These are phyloP conservation scores for Mariannaea elegans DNA, from an alignment of 2,329 filamentous ascomycete species.

Conservation along the genomic window DNA sequence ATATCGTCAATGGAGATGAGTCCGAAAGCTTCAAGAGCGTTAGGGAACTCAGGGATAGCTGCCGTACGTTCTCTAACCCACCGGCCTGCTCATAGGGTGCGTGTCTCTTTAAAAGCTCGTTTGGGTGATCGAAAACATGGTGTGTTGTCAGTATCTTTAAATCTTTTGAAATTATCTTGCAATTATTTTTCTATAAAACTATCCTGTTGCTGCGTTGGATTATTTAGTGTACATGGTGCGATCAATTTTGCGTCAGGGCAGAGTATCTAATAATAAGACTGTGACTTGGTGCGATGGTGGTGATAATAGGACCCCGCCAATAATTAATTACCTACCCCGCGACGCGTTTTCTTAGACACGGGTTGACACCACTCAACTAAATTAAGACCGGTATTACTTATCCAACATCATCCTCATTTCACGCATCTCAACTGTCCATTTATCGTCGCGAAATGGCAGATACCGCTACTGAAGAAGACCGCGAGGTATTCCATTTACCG, in stretches of 20 bases:
- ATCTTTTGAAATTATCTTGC: too few species aligned
- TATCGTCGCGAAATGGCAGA: constrained; percentile 44
- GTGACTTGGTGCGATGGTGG: neutral
- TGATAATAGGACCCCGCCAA: constrained; percentile 7
- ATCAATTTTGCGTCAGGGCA: too few species aligned
- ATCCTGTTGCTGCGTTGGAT: too few species aligned
- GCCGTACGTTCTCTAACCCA: constrained; percentile 50
- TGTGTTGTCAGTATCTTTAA: too few species aligned
- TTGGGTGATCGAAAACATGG: too few species aligned
- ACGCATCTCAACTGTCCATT: too few species aligned
- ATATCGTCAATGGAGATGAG: constrained; percentile 53
- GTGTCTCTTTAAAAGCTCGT: neutral
- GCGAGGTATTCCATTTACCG: constrained; percentile 42
- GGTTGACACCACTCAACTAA: neutral
- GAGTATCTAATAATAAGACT: neutral
- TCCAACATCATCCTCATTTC: neutral
- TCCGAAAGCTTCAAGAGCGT: constrained; percentile 60
- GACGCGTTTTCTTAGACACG: constrained; percentile 8
- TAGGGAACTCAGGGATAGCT: constrained; percentile 54
- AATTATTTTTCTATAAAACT: too few species aligned
- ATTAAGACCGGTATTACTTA: too few species aligned
- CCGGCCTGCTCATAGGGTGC: constrained; percentile 32
- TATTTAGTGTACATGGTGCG: too few species aligned
- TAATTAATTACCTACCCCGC: constrained; percentile 3
- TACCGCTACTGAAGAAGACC: constrained; percentile 43